Evolutionary conservation across 768 basidiomycete species (phyloP), one percentile per base, ranked within the genome.

Genomic region (Leucogyrophana mollusca): DNA sequence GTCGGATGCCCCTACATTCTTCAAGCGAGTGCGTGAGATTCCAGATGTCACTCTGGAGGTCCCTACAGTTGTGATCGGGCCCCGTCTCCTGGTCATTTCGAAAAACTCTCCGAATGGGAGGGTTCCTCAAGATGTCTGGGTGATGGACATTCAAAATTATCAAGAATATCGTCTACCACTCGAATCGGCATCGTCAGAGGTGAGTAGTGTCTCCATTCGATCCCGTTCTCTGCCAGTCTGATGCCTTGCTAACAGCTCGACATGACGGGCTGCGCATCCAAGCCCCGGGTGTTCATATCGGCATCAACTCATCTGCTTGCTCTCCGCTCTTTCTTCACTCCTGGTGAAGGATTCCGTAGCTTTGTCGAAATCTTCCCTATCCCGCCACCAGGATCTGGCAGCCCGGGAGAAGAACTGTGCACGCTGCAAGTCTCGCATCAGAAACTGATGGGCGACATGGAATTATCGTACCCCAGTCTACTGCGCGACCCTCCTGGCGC

Each of bases 41-140:
- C 20, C 34, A 9, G 20, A 41, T 24, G 45, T 47, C 22, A 25
- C 17, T 2, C n/a, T n/a, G n/a, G n/a, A n/a, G n/a, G n/a, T n/a
- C n/a, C n/a, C n/a, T n/a, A n/a, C n/a, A n/a, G n/a, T n/a, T n/a
- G n/a, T n/a, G n/a, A 47, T 46, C 17, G 50, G 50, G 4, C 16
- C 50, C 20, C 45, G 40, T 18, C 40, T 51, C n/a, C 6, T 51
- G 36, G 27, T 43, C 10, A 40, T 51, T 17, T 39, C 24, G 4
- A n/a, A n/a, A n/a, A n/a, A 30, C 13, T 6, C 7, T 30, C n/a
- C n/a, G n/a, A n/a, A n/a, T n/a, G n/a, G n/a, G n/a, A 30, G 27
- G 7, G 7, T 7, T 13, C 27, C 45, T 41, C n/a, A 46, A 39
- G 11, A 24, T n/a, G n/a, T n/a, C n/a, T n/a, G n/a, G n/a, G 25